phyloP scores from a whole-genome alignment of 495 filamentous ascomycete genomes.

The Podospora sp. region DNA sequence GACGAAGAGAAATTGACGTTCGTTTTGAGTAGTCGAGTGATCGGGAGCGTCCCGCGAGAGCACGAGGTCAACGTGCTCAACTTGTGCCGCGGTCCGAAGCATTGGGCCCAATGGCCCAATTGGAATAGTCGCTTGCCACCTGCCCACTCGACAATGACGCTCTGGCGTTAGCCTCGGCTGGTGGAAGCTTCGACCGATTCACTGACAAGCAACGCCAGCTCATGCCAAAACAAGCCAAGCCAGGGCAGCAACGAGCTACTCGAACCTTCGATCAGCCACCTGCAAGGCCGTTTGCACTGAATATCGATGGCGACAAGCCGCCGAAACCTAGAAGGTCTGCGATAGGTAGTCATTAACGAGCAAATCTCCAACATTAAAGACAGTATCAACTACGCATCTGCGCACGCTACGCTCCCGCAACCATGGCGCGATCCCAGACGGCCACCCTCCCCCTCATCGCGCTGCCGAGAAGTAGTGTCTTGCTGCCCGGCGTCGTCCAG shows the following conservation, averaged over 20 bases:
- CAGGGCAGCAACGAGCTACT: background rate
- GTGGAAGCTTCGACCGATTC: constrained; percentile 11
- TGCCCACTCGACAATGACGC: constrained; percentile 3
- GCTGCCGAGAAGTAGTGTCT: constrained; percentile 69
- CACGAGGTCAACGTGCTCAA: background rate
- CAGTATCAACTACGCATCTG: background rate
- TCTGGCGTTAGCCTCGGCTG: constrained; percentile 11
- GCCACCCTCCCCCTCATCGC: constrained; percentile 70
- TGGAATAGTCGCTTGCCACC: background rate
- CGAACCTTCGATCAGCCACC: constrained; percentile 7
- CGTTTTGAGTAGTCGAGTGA: background rate
- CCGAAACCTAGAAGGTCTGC: background rate
- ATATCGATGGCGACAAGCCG: constrained; percentile 13
- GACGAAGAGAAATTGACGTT: background rate
- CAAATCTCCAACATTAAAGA: background rate
- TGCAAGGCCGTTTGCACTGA: background rate
- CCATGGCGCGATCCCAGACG: constrained; percentile 37
- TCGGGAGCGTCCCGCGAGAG: background rate
- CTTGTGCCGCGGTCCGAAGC: background rate
- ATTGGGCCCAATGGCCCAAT: background rate
- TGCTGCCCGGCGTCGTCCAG: constrained; percentile 78
- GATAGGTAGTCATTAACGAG: background rate
- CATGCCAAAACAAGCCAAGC: constrained; percentile 11
- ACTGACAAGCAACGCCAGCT: constrained; percentile 5
- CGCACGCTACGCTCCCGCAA: background rate